These are phyloP conservation scores for Aspergillus pseudoviridinutans DNA, from an alignment of 2,329 filamentous ascomycete species.

Conservation along the genomic window DNA sequence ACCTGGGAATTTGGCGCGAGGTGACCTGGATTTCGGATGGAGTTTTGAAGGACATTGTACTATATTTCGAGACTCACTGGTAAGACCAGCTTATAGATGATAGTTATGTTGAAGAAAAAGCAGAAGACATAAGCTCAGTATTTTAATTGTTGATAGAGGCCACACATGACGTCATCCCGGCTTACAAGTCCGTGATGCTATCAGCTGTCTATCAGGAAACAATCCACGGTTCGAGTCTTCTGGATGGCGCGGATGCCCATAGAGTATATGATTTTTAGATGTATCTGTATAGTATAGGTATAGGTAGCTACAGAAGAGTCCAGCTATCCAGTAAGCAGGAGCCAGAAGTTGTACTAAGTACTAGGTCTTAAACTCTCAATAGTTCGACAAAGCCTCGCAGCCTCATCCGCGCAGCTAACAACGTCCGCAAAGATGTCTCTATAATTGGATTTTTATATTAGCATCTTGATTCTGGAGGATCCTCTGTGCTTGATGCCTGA, in stretches of 20 bases:
- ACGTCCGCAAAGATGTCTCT: neutral
- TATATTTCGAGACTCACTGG: neutral
- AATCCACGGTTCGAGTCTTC: neutral
- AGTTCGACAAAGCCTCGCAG: neutral
- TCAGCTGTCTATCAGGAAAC: neutral
- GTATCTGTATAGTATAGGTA: no score
- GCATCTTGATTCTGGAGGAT: neutral
- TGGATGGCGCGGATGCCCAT: neutral
- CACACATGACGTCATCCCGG: constrained; percentile 8
- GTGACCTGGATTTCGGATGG: constrained; percentile 54
- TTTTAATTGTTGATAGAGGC: neutral
- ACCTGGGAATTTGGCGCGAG: constrained; percentile 56
- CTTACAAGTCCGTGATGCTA: neutral
- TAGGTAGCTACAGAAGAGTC: neutral
- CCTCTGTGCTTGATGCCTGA: neutral
- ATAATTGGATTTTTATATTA: neutral
- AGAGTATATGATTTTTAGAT: neutral
- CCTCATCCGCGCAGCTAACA: neutral
- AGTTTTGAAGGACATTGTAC: constrained; percentile 37
- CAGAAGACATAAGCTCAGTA: neutral
- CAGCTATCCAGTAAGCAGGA: neutral
- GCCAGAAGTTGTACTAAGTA: neutral
- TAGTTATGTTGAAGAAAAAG: neutral
- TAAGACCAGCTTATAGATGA: neutral
- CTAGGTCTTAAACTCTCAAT: no score